Evolutionary conservation across 1,284 basidiomycete genomes (phyloP), one percentile per base, ranked within the genome.

Genomic region (Trametes pubescens): DNA sequence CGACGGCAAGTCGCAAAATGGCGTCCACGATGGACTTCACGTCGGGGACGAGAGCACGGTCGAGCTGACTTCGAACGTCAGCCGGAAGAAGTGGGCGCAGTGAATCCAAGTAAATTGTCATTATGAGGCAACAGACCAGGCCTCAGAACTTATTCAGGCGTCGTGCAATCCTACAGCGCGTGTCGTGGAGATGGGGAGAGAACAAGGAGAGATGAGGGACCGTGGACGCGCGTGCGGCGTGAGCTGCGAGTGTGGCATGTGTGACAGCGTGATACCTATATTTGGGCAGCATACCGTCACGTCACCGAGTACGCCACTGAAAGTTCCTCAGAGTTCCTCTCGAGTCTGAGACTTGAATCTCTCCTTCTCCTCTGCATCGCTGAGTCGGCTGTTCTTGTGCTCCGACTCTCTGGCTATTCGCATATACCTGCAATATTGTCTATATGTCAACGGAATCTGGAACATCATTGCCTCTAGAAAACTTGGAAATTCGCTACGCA

Each of bases 1-100:
- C 69, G 6, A 68, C 69, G 1, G 63, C 72, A 22, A 75, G 72
- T 11, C 73, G 69, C 0, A 75, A 59, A 8, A 74, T 57, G 24
- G 66, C 57, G 43, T 74, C 72, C 29, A 75, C 59, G 35, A 65
- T 57, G 14, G 59, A 34, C 38, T 58, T 63, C 9, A 59, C 46
- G 29, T 66, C 63, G 7, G 67, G 63, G 9, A 60, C 44, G 16
- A 68, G 67, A 16, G 57, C 67, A 34, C 55, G 55, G 51, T 69
- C 67, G 10, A 69, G 65, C 24, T 61, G 60, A 43, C 53, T 46
- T 5, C 61, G 58, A 29, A 64, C 46, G 57, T 59, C 59, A 46
- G 61, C 59, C n/a, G 67, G 67, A 29, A 69, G 65, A 1, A 69
- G 63, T 32, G 65, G 59, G 29, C 40, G 51, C 5, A 69, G 57